phyloP scores from a whole-genome alignment of 805 yeast genomes.

The Yamadazyma ubonensis region DNA sequence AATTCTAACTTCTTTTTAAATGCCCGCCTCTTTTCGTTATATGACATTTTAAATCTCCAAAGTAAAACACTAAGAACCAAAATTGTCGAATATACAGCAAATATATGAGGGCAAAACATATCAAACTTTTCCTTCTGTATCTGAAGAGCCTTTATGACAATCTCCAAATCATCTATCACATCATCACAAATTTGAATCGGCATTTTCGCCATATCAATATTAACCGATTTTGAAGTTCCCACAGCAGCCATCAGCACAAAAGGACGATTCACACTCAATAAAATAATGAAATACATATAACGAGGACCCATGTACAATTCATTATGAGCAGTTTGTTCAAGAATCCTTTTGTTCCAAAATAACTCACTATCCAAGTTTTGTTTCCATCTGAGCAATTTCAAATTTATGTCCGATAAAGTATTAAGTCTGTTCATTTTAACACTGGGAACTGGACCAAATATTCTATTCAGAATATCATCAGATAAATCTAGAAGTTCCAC shows the following conservation, averaged over 20 bases:
- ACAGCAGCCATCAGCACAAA: conserved; percentile 11
- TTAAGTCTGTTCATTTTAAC: conserved; percentile 7
- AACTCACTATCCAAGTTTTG: conserved; percentile 6
- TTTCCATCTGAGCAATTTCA: conserved; percentile 12
- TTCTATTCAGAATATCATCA: conserved; percentile 11
- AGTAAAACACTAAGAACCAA: conserved; percentile 13
- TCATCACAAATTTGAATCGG: conserved; percentile 13
- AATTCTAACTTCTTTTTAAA: conserved; percentile 2
- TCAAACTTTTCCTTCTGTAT: conserved; percentile 1
- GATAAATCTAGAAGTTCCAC: conserved; percentile 9
- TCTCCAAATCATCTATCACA: conserved; percentile 13
- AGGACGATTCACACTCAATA: conserved; percentile 13
- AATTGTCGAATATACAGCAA: conserved; percentile 11
- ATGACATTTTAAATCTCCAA: conserved; percentile 8
- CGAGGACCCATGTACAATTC: conserved; percentile 12
- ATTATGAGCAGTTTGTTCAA: conserved; percentile 12
- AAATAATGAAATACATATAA: conserved; percentile 11
- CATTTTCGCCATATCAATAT: conserved; percentile 1
- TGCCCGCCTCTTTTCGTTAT: background rate
- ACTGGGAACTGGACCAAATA: conserved; percentile 7
- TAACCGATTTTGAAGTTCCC: conserved; percentile 5
- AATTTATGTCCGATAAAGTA: conserved; percentile 7
- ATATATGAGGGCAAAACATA: conserved; percentile 9
- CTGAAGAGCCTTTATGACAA: conserved; percentile 9
- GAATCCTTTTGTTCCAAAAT: conserved; percentile 12